Percentiles rank a stretch among this genome's conserved stretches.
These are phyloP conservation scores for Penstemon davidsonii DNA, from an alignment of 257 asterid species.

Conservation along the genomic window DNA sequence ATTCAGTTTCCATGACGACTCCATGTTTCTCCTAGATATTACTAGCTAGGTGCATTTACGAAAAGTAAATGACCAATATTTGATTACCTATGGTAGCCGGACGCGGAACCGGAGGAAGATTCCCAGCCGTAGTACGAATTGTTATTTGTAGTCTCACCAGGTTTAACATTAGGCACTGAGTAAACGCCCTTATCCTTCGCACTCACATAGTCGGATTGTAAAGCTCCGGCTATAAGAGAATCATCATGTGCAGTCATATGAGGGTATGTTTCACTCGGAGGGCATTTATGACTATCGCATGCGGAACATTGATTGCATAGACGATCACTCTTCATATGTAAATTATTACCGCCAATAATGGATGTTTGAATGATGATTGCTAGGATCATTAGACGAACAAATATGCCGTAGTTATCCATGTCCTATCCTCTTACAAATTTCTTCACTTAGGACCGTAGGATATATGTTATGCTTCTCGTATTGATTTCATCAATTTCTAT, in stretches of 20 bases:
- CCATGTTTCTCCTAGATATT: too few species aligned
- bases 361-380: constrained; percentile 19
- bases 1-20: too few species aligned
- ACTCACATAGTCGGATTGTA: constrained; percentile 60
- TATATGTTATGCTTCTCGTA: constrained; percentile 20
- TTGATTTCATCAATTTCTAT: constrained; percentile 36
- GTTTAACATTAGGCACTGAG: constrained; percentile 48
- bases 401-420: constrained; percentile 31
- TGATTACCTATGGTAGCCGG: constrained; percentile 68
- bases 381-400: constrained; percentile 26
- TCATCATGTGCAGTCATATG: constrained; percentile 70
- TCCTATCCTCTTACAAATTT: neutral
- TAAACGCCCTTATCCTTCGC: constrained; percentile 54
- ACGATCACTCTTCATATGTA: constrained; percentile 36
- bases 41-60: too few species aligned
- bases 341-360: constrained; percentile 20
- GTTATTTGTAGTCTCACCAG: constrained; percentile 31
- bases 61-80: neutral
- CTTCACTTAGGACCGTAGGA: neutral
- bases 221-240: constrained; percentile 51
- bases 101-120: constrained; percentile 69
- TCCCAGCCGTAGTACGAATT: constrained; percentile 69
- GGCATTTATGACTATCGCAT: constrained; percentile 52
- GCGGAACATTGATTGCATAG: constrained; percentile 57
- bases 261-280: constrained; percentile 58